Evolutionary conservation across 2,329 filamentous ascomycete species (phyloP), one percentile per base, ranked within the genome.

Genomic region (Botrytis fragariae): DNA sequence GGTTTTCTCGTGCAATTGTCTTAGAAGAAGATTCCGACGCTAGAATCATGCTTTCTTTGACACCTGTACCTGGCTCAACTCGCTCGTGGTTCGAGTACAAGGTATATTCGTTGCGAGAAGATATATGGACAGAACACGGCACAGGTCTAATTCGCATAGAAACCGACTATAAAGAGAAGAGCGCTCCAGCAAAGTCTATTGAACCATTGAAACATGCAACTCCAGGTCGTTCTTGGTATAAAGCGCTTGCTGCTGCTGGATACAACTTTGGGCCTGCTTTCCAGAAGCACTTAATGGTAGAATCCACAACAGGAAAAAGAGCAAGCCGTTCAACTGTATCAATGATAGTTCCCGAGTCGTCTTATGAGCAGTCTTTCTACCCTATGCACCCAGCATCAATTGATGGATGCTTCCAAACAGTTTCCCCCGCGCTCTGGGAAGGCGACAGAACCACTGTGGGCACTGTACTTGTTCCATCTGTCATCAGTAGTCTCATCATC

Each of bases 281-380:
- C 20, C 29, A 37, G 54, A 69, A 45, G 14, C 54, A 16, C 8
- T 37, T 69, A 14, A 59, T 22, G 12, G 51, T 69, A 9, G 51
- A 69, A 44, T n/a, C 67, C 12, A 61, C 12, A 14, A 61, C 20
- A 8, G 67, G 67, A 14, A 12, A 61, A 22, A 72, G 77, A n/a
- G 10, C n/a, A 44, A 29, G 7, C 61, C 67, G 67, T 22, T 14
- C 22, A 35, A 8, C 9, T 18, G 39, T 69, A 20, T 69, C 67
- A 9, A 45, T 69, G 64, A 35, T 1, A 57, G 35, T 22, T 7
- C 74, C 78, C 22, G 12, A 71, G 78, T 51, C 75, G 48, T 61
- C 45, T n/a, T n/a, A n/a, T n/a, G n/a, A n/a, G 12, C 79, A 82
- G 67, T 82, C 81, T 18, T 32, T n/a, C 4, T 82, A 83, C 69